phyloP scores from a whole-genome alignment of 2,329 filamentous ascomycete genomes.

The Colletotrichum incanum region DNA sequence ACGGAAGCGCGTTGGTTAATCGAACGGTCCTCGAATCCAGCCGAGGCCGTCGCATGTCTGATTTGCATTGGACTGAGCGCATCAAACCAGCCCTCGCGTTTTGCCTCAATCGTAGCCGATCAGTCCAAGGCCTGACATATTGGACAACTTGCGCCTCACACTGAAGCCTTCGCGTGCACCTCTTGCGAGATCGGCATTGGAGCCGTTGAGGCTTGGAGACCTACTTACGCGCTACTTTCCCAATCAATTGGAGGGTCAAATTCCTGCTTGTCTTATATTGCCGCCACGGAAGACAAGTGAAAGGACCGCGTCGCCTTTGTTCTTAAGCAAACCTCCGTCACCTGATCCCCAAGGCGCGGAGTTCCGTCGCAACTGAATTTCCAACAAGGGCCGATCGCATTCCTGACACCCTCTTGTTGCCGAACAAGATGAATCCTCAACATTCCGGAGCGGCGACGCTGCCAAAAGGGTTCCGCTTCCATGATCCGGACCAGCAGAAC shows the following conservation, averaged over 20 bases:
- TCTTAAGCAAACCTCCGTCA: background rate
- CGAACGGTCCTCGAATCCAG: conserved; percentile 26
- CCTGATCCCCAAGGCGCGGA: conserved; percentile 5
- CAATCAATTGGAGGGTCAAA: background rate
- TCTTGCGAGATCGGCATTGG: conserved; percentile 9
- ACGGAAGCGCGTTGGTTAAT: background rate
- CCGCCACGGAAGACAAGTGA: conserved; percentile 22
- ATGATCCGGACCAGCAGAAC: conserved; percentile 52
- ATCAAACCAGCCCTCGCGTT: conserved; percentile 7
- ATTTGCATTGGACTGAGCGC: conserved; percentile 15
- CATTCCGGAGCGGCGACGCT: conserved; percentile 62
- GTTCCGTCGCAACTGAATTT: conserved; percentile 21
- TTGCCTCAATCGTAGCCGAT: background rate
- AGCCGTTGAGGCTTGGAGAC: conserved; percentile 9
- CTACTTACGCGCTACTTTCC: conserved; percentile 28
- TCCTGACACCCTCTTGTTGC: conserved; percentile 38
- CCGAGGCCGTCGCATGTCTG: conserved; percentile 25
- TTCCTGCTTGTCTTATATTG: conserved; percentile 32
- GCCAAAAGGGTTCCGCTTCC: conserved; percentile 59
- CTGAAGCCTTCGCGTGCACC: background rate
- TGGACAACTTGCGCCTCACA: background rate
- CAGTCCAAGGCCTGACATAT: background rate
- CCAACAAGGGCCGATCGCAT: conserved; percentile 41
- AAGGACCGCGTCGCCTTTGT: conserved; percentile 35
- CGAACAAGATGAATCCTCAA: conserved; percentile 60